These are phyloP conservation scores for Trichosporon sp. DNA, from an alignment of 1,284 basidiomycete genomes.

Conservation along the genomic window DNA sequence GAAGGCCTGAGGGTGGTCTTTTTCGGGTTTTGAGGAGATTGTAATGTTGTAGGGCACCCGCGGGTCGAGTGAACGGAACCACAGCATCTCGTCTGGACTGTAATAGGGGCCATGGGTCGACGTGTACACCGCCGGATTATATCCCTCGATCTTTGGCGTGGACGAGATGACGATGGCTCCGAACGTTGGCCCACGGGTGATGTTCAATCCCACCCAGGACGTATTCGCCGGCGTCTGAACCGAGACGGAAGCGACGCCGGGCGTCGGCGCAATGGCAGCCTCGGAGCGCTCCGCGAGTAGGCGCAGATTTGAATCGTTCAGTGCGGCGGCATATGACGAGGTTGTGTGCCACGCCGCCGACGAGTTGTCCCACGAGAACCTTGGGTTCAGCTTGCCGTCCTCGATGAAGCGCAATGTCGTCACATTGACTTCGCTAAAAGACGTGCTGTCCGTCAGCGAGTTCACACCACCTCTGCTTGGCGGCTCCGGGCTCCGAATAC, in stretches of 20 bases:
- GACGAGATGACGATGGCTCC: background rate
- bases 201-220: background rate
- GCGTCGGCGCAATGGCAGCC: background rate
- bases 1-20: background rate
- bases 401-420: background rate
- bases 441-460: background rate
- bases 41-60: background rate
- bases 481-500: background rate
- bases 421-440: background rate
- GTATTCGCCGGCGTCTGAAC: background rate
- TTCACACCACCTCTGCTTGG: no score
- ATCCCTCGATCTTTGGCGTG: background rate
- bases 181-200: background rate
- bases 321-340: background rate
- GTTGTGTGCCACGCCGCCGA: background rate
- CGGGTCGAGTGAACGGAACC: background rate
- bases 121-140: background rate
- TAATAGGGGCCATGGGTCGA: background rate
- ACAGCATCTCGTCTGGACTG: background rate
- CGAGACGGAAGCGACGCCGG: background rate
- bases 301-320: background rate
- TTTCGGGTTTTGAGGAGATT: background rate
- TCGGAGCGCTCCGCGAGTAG: background rate
- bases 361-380: background rate
- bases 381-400: background rate